Evolutionary conservation across 371 early-diverging fungal genomes (phyloP).

Genomic region (Syncephalastrum monosporum): DNA sequence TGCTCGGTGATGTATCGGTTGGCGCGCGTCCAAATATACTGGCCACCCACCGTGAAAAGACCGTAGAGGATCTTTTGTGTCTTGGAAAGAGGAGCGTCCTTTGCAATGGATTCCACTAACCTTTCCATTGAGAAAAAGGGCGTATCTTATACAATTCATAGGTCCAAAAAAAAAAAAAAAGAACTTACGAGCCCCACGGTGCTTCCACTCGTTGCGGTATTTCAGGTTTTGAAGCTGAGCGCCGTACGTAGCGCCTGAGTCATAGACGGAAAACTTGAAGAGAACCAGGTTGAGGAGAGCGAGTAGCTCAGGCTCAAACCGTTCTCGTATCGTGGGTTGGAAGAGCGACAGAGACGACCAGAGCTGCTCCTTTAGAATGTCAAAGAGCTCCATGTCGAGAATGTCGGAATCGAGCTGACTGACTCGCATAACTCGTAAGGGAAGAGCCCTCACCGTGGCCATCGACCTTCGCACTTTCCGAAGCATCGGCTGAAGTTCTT

Average conservation of each 20-base stretch:
- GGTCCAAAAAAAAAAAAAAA: not conserved
- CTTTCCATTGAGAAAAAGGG: too few relatives aligned
- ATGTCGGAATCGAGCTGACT: constrained; percentile 87
- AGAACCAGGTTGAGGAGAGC: constrained; percentile 55
- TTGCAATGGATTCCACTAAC: constrained; percentile 62
- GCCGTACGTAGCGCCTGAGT: constrained; percentile 65
- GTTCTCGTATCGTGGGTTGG: constrained; percentile 61
- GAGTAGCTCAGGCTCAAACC: constrained; percentile 61
- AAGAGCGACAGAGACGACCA: constrained; percentile 62
- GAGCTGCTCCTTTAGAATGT: constrained; percentile 76
- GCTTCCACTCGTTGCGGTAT: constrained; percentile 73
- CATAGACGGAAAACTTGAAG: constrained; percentile 66
- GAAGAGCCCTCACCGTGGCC: constrained; percentile 52
- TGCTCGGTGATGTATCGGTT: constrained; percentile 59
- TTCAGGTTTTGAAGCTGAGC: constrained; percentile 70
- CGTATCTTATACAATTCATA: not conserved
- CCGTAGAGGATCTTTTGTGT: constrained; percentile 64
- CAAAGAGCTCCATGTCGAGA: constrained; percentile 75
- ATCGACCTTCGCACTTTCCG: constrained; percentile 52
- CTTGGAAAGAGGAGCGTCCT: constrained; percentile 57
- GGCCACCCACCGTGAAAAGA: constrained; percentile 66
- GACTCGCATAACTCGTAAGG: constrained; percentile 75
- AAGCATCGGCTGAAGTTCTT: constrained; percentile 54
- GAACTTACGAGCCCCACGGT: constrained; percentile 60
- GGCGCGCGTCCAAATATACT: constrained; percentile 69